Evolutionary conservation across 2,329 filamentous ascomycete species (phyloP), one percentile per base, ranked within the genome.

Genomic region (Chaetomium sp.): DNA sequence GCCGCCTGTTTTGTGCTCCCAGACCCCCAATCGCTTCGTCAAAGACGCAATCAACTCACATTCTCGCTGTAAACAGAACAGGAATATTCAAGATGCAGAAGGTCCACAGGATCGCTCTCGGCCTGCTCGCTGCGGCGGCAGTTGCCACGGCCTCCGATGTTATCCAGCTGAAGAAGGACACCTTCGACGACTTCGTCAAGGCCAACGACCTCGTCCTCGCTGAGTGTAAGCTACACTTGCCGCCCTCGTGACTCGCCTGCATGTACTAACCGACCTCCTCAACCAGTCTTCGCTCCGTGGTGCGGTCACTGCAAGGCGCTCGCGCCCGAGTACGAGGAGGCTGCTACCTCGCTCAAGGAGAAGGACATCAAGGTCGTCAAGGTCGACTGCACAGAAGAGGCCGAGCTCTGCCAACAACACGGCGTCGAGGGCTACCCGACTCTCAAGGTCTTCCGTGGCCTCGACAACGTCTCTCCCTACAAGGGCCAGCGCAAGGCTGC

Each of bases 301-400:
- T 96, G 91, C 74, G 94, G 93, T 71, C 94, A 98, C 86, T 98
- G 94, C 90, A 98, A 99, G 85, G 94, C 94, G 67, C 91, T 99
- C 71, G 95, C 91, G 68, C 91, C 91, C 76, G 91, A 95, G 81
- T 96, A 95, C 79, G 92, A 96, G 82, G 87, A 91, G 78, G 91
- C 92, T 60, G 92, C 92, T 58, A 93, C 91, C 33, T 84, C 87
- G 35, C 84, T 96, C 69, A 94, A 93, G 85, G 90, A 92, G 80
- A 95, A 94, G 87, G 85, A 90, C 77, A 94, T 95, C 80, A 86
- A 85, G 75, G 84, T 96, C 63, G 90, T 85, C 79, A 95, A 96
- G 87, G 81, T 96, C 73, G 94, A 97, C 84, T 98, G 95, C 86
- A 98, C 94, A 75, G 93, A 91, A 78, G 92, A 99, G 84, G 82